phyloP scores from a whole-genome alignment of 768 basidiomycete species.

The Nevesoporus exiguus region DNA sequence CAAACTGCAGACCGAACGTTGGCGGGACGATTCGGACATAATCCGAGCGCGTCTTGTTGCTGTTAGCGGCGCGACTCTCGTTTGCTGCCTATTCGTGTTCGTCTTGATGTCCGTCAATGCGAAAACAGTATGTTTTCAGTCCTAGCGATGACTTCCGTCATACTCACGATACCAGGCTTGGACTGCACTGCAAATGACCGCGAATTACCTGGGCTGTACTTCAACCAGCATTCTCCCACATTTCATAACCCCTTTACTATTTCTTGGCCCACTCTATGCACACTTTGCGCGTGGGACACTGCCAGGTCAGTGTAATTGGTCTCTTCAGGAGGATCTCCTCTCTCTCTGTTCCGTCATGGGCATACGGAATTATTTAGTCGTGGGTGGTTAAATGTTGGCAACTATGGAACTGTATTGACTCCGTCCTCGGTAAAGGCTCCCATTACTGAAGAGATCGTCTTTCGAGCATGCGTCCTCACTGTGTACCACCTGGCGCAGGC shows the following conservation, averaged over 20 bases:
- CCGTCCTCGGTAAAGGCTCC: conserved; percentile 56
- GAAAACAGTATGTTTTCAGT: conserved; percentile 10
- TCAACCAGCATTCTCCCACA: conserved; percentile 41
- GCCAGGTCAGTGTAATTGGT: conserved; percentile 55
- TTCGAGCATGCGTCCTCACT: conserved; percentile 79
- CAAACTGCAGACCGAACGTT: conserved; percentile 43
- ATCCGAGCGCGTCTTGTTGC: conserved; percentile 76
- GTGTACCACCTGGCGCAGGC: conserved; percentile 66
- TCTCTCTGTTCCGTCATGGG: conserved; percentile 54
- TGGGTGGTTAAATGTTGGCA: conserved; percentile 23
- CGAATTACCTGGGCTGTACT: conserved; percentile 41
- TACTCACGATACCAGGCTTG: conserved; percentile 14
- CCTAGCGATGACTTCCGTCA: neutral
- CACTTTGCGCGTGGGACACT: conserved; percentile 42
- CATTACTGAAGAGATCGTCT: conserved; percentile 89
- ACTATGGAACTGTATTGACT: neutral
- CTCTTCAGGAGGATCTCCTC: conserved; percentile 37
- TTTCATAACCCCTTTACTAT: conserved; percentile 69
- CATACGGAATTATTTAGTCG: conserved; percentile 63
- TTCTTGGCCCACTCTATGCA: conserved; percentile 73
- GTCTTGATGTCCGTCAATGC: conserved; percentile 35
- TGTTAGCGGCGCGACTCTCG: conserved; percentile 58
- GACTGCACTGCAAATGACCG: conserved; percentile 29
- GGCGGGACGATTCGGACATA: conserved; percentile 82
- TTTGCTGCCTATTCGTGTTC: conserved; percentile 53